These are phyloP conservation scores for Jatropha curcas DNA, from an alignment of 345 rosid species.

Conservation along the genomic window DNA sequence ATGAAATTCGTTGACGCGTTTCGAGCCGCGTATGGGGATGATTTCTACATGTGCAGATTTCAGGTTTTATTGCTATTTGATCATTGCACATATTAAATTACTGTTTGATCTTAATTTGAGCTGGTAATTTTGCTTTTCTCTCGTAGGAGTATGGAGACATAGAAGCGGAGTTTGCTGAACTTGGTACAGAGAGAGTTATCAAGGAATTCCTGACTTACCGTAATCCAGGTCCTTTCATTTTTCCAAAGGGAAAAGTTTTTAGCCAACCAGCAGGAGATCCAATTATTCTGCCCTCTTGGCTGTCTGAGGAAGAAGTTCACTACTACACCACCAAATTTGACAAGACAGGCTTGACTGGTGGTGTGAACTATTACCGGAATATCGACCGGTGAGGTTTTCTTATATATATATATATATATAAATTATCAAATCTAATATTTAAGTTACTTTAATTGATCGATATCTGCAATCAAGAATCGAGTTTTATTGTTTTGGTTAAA, in stretches of 20 bases:
- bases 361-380: constrained; percentile 26
- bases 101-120: no score
- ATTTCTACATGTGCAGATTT: constrained; percentile 19
- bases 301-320: constrained; percentile 25
- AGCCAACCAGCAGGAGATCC: constrained; percentile 14
- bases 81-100: neutral
- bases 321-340: constrained; percentile 22
- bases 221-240: no score
- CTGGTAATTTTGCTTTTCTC: no score
- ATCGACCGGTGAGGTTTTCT: constrained; percentile 2
- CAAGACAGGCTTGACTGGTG: constrained; percentile 27
- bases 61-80: constrained; percentile 3
- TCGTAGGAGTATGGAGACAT: constrained; percentile 18
- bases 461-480: no score
- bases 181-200: no score
- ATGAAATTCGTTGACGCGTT: neutral
- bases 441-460: no score
- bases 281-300: constrained; percentile 21
- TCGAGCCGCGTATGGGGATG: constrained; percentile 18
- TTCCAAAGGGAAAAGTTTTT: no score
- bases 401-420: neutral
- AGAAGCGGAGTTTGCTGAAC: constrained; percentile 23
- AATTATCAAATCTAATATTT: no score
- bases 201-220: no score
- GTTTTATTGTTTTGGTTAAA: no score